A percentile compares a stretch with the other conserved stretches of the same genome.
Conservation (phyloP, 192 early-diverging fungal species). For the Entomortierella lignicola region DNA sequence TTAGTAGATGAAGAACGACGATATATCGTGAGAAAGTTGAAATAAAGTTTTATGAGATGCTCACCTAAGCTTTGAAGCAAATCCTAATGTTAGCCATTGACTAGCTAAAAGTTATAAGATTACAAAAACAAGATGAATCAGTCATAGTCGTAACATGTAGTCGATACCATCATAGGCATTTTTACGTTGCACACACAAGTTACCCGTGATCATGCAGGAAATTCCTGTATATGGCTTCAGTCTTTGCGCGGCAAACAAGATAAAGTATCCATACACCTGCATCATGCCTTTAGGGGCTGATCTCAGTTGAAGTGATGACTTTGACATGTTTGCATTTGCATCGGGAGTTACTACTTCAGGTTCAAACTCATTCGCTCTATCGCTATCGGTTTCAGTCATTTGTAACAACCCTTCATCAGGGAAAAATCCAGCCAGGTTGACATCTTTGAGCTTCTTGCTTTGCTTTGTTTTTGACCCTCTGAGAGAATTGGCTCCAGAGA, state of each 20-base stretch:
- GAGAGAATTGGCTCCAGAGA: not conserved
- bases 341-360: conserved; percentile 7
- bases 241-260: conserved; percentile 67
- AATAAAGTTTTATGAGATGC: too few species aligned
- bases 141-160: not conserved
- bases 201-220: conserved; percentile 66
- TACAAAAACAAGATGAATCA: not conserved
- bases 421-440: not conserved
- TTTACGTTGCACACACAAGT: not conserved
- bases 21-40: not conserved
- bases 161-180: not conserved
- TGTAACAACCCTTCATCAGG: conserved; percentile 3
- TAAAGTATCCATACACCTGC: conserved; percentile 70
- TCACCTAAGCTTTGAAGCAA: conserved; percentile 64
- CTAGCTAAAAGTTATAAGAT: conserved; percentile 45
- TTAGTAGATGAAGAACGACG: not conserved
- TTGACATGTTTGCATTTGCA: not conserved
- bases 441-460: not conserved
- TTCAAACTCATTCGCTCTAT: conserved; percentile 16
- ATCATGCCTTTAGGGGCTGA: conserved; percentile 55
- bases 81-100: conserved; percentile 70
- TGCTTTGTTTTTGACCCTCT: not conserved
- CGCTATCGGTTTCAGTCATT: conserved; percentile 11
- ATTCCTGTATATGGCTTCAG: conserved; percentile 56
- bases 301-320: not conserved